Conservation (phyloP, 108 stramenopile species). For the Stephanodiscus triporus region DNA sequence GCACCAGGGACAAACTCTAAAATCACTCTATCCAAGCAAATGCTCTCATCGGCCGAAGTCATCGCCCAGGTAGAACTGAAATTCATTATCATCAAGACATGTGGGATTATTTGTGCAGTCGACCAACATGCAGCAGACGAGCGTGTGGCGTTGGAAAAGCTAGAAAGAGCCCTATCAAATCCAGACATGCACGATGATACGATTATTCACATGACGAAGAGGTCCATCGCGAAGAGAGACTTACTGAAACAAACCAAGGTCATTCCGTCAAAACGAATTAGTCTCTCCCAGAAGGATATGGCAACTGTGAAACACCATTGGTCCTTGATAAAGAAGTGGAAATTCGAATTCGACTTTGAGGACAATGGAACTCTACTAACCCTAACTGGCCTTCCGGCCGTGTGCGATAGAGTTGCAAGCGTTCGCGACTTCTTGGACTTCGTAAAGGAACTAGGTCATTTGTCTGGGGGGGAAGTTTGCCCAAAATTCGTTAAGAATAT, state of each 20-base stretch:
- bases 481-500: conserved; percentile 47
- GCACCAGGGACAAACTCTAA: conserved; percentile 10
- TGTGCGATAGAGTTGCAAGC: conserved; percentile 42
- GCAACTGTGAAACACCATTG: conserved; percentile 19
- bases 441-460: conserved; percentile 28
- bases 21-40: conserved; percentile 48
- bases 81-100: conserved; percentile 52
- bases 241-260: conserved; percentile 29
- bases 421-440: conserved; percentile 43
- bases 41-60: conserved; percentile 43
- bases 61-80: conserved; percentile 51
- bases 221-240: conserved; percentile 13
- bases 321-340: conserved; percentile 41
- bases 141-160: conserved; percentile 42
- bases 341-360: conserved; percentile 34
- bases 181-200: conserved; percentile 19
- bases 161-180: conserved; percentile 40
- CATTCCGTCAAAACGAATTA: conserved; percentile 25
- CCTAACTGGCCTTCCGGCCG: conserved; percentile 35
- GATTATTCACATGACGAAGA: conserved; percentile 33
- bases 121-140: conserved; percentile 63
- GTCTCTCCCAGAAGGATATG: conserved; percentile 25
- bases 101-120: conserved; percentile 40
- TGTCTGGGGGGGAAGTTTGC: conserved; percentile 22
- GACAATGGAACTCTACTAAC: conserved; percentile 20